Base-by-base conservation (phyloP, 208 protist species). In the Leishmania major region DNA sequence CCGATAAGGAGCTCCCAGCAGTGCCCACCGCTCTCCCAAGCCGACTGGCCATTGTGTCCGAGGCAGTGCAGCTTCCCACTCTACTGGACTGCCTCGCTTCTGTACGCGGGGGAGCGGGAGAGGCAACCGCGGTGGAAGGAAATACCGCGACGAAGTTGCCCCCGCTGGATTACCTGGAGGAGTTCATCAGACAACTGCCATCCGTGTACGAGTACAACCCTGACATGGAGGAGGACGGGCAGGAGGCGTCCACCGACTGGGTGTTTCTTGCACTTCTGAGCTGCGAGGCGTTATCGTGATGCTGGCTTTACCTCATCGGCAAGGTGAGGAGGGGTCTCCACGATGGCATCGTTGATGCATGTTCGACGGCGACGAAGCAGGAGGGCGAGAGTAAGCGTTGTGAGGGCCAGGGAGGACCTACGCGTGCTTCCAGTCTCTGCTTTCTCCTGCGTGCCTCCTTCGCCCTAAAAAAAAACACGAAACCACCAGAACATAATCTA, bases 191-290 rank as follows among this genome's bases (percentile, higher is more conserved):
- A 22, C 64, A 70, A 73, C 75, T 91, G 75, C 88, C 88, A 4
- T 84, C 85, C 10, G 35, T 85, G 64, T 77, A 78, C 57, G 79
- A 91, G 78, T 91, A 91, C 79, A 80, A 87, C 55, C 88, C 83
- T 8, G 82, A 81, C n/a, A 75, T 79, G 8, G 70, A 82, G 53
- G 83, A 85, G n/a, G 80, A 69, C 15, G 84, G 78, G n/a, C 25
- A 70, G 40, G 84, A 81, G 3, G 60, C 82, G 35, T 87, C 82
- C 35, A 85, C 84, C 15, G 84, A 92, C 43, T 92, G 89, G 89
- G 80, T 92, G 19, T 60, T 92, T 37, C 28, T 43, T 10, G 62
- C 82, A 15, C 82, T 92, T 51, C 72, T 78, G 51, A 70, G 59
- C 15, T 82, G 77, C 25, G 84, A 86, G 67, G 85, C 85, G 1